Base-by-base conservation (phyloP, 495 filamentous ascomycete species). In the Aspergillus saccharolyticus region DNA sequence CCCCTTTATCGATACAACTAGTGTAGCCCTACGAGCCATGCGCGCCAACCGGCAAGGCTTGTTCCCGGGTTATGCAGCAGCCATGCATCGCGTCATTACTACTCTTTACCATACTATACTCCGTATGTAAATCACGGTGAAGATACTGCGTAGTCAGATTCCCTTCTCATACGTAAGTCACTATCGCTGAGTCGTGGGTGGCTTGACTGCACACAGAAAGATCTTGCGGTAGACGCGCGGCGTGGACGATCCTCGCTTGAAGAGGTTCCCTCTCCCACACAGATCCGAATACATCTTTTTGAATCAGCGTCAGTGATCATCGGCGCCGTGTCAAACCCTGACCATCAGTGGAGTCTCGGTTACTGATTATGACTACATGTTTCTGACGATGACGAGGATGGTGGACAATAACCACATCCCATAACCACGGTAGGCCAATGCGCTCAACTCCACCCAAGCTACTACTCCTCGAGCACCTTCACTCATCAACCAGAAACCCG, bases 241-340 rank as follows among this genome's bases (percentile, higher is more conserved):
- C 63, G 57, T 51, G 54, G 63, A 44, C 59, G 59, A 65, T 65
- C 63, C 28, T 61, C 59, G 44, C 48, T 54, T 59, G 42, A 30
- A 53, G 18, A n/a, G 52, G 48, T 42, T 54, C 53, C 43, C 42
- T 19, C 47, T 25, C 17, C 49, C 15, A 20, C 15, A 20, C 15
- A 44, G 54, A 19, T 4, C 52, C 46, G 30, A 44, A 44, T 4
- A 53, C 42, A 39, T 12, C 14, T 39, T 5, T 2, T 15, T 12
- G 7, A 30, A 30, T 15, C 33, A 39, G 33, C 33, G 33, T 39
- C 33, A 39, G 33, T 39, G 33, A 39, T 39, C 33, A 39, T 39
- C 25, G 25, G 3, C 9, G 25, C 4, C 25, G 25, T 9, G 25
- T 28, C 25, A 9, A n/a, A 28, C 25, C 25, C 25, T 28, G 33